Base-by-base conservation (phyloP, 2,329 filamentous ascomycete genomes). In the Penicillium sp. region DNA sequence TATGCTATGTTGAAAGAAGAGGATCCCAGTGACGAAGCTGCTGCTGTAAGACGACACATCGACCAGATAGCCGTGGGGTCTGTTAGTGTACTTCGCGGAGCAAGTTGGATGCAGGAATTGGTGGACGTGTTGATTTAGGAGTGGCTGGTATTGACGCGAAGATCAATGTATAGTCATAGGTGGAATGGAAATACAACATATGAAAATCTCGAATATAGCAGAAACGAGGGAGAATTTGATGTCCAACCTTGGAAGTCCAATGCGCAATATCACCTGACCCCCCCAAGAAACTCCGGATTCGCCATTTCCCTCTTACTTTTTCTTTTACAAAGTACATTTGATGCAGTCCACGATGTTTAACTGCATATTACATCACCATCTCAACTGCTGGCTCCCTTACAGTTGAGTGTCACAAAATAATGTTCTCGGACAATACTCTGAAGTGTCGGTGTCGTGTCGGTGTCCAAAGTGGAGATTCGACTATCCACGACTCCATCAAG, bases 361-460 rank as follows among this genome's bases (percentile, higher is more conserved):
- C 40, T 56, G 54, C 54, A 56, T 33, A 56, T 56, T 53, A 53
- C 35, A 63, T 63, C 61, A 42, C 42, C 56, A 62, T 63, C 56
- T 33, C 37, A 59, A 65, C 58, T 55, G 48, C 57, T 43, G 54
- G 52, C 62, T 63, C 48, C 54, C 54, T 56, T 56, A 45, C 53
- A 29, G 46, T 43, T 25, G 53, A 51, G 54, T 51, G 15, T 33
- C 46, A 56, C 52, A 37, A 38, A 46, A 19, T 33, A 21, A 45
- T 33, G 27, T 23, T 60, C 31, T 54, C 43, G 53, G 49, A 21
- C 41, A 43, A 47, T 47, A 48, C 42, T 50, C 15, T 52, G 61
- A 67, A 67, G 48, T 65, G 64, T 67, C 65, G 65, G 65, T 67
- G 65, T 67, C 65, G 60, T 31, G 35, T 51, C 49, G 49, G 40